Conservation (phyloP, 257 asterid genomes). For the Fraxinus cuspidata region DNA sequence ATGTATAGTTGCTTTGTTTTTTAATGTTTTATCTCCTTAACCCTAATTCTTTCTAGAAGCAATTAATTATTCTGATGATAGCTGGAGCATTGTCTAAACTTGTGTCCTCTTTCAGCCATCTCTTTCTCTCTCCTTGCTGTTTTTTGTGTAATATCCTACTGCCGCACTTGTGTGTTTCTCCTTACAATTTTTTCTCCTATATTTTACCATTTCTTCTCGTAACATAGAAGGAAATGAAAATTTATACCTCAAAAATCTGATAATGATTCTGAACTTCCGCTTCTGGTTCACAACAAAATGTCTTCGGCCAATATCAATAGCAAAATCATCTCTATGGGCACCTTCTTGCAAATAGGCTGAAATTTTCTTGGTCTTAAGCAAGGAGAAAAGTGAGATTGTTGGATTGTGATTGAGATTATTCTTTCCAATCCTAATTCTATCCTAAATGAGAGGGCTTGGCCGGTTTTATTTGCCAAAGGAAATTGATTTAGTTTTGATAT, state of each 20-base stretch:
- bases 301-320: not conserved
- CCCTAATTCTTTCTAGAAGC: not conserved
- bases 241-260: not conserved
- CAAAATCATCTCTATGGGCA: not conserved
- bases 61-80: constrained; percentile 3
- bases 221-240: not conserved
- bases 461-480: not conserved
- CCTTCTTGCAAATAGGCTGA: not conserved
- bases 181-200: not conserved
- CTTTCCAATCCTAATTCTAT: not conserved
- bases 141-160: constrained; percentile 1
- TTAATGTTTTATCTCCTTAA: constrained; percentile 8
- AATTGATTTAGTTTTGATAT: not conserved
- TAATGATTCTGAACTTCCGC: not conserved
- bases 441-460: not conserved
- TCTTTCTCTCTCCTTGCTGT: constrained; percentile 8
- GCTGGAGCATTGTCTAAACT: not conserved
- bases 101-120: constrained; percentile 6
- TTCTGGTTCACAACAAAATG: not conserved
- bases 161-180: not conserved
- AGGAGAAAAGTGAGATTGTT: not conserved
- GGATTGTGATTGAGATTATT: not conserved
- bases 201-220: not conserved
- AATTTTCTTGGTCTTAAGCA: not conserved
- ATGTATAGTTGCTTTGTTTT: constrained; percentile 14